Evolutionary conservation across 208 protist genomes (phyloP), one percentile per base, ranked within the genome.

Genomic region (Herpetomonas samuelpessoai): DNA sequence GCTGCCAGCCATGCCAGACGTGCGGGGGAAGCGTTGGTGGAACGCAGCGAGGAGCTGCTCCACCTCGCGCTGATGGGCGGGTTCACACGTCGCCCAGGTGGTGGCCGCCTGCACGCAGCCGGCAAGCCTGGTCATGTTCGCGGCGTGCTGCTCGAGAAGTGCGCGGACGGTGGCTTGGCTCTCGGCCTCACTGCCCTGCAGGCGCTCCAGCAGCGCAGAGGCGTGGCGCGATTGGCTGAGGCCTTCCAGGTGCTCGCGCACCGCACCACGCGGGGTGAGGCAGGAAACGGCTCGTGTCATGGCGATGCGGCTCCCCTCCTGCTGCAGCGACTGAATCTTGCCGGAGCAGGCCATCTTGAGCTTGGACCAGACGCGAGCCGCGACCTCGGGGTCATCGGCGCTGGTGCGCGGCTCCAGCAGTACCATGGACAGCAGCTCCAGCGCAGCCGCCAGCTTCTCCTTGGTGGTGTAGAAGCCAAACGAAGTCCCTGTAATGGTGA

Each of bases 51-150:
- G 64, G 48, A 72, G 58, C 41, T 12, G 19, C 51, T 81, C 77
- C 53, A 93, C 85, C 61, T 84, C 90, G 4, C 31, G 44, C 0
- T 65, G 65, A 51, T 93, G 71, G 16, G 30, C 65, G 26, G 70
- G 73, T 67, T 96, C 91, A 35, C 91, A 96, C 18, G 87, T 91
- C n/a, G 91, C 87, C 88, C 91, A 96, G 30, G 88, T 19, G 2
- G 78, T 53, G 25, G 82, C 79, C 31, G 51, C 19, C n/a, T 70
- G 54, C 56, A 94, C 64, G 46, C 73, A 70, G 22, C 46, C 46
- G n/a, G 68, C 76, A 44, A 96, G 63, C 25, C 65, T 67, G 2
- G 22, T 30, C 10, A 77, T 71, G 45, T 85, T 68, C n/a, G 30
- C 25, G 6, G 50, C 57, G 63, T 91, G 83, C 39, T 76, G 71